Percentiles rank a stretch among this genome's conserved stretches.
These are phyloP conservation scores for Prunus kanzakura DNA, from an alignment of 306 rosid species.

Conservation along the genomic window DNA sequence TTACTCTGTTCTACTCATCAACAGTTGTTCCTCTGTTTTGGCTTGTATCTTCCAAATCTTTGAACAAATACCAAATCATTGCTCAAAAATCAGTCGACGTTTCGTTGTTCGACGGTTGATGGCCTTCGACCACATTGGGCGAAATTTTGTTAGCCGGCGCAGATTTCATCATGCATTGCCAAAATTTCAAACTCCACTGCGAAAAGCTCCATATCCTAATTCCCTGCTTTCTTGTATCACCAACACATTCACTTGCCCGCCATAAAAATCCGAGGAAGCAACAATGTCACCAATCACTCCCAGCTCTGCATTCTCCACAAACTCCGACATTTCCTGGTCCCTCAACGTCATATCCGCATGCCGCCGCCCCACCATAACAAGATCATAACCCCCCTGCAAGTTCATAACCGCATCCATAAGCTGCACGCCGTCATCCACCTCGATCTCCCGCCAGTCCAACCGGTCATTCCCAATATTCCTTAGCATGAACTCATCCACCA, in stretches of 20 bases:
- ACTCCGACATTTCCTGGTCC: constrained; percentile 38
- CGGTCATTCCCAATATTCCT: constrained; percentile 8
- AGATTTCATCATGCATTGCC: too few relatives aligned
- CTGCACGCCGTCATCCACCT: constrained; percentile 29
- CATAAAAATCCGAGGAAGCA: constrained; percentile 41
- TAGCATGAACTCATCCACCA: constrained; percentile 46
- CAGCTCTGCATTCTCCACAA: constrained; percentile 44
- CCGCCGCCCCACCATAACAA: constrained; percentile 48
- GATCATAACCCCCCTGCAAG: constrained; percentile 19
- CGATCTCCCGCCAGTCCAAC: constrained; percentile 21
- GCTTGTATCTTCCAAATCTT: too few relatives aligned
- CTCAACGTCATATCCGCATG: constrained; percentile 3
- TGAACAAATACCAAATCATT: too few relatives aligned
- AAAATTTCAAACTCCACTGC: background rate
- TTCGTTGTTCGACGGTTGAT: too few relatives aligned
- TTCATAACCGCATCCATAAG: constrained; percentile 24
- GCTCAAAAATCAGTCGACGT: too few relatives aligned
- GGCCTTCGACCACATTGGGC: too few relatives aligned
- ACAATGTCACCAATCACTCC: constrained; percentile 55
- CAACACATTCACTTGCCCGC: constrained; percentile 30
- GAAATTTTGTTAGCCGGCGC: too few relatives aligned
- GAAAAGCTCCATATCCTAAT: background rate
- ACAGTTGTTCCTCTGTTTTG: too few relatives aligned
- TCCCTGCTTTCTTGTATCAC: constrained; percentile 32
- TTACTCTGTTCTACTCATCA: too few relatives aligned